Percentiles rank a stretch among this genome's conserved stretches.
Conservation (phyloP, 2,329 filamentous ascomycete species). For the Colletotrichum liriopes region DNA sequence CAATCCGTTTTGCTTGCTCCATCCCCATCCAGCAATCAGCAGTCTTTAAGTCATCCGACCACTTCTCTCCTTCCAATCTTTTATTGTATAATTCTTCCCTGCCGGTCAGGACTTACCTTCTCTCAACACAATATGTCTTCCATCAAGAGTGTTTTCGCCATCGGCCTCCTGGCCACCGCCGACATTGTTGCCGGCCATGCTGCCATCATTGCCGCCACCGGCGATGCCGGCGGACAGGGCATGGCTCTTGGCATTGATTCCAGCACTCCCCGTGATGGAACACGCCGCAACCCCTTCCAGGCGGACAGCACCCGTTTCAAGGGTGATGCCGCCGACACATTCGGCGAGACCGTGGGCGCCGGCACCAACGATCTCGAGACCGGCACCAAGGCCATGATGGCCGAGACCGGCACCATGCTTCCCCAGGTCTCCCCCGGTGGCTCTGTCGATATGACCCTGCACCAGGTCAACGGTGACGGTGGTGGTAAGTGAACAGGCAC, state of each 20-base stretch:
- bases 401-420: slow-evolving; percentile 68
- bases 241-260: slow-evolving; percentile 67
- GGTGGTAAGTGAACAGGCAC: slow-evolving; percentile 59
- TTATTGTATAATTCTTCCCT: slow-evolving; percentile 41
- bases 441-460: slow-evolving; percentile 72
- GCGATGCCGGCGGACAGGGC: slow-evolving; percentile 71
- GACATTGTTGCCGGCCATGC: slow-evolving; percentile 73
- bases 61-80: slow-evolving; percentile 38
- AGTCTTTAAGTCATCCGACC: slow-evolving; percentile 26
- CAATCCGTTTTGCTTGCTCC: background rate
- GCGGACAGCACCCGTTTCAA: slow-evolving; percentile 75
- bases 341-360: slow-evolving; percentile 71
- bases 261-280: slow-evolving; percentile 74
- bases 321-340: slow-evolving; percentile 64
- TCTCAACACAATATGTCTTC: slow-evolving; percentile 48
- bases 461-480: slow-evolving; percentile 78
- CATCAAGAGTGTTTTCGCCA: slow-evolving; percentile 53
- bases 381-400: slow-evolving; percentile 72
- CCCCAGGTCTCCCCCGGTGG: slow-evolving; percentile 74
- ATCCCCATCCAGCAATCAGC: slow-evolving; percentile 29
- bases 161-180: slow-evolving; percentile 68
- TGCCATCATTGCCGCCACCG: slow-evolving; percentile 71
- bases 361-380: slow-evolving; percentile 71
- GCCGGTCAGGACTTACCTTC: slow-evolving; percentile 42
- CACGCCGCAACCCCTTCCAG: slow-evolving; percentile 73